Conservation (phyloP, 1,139 yeast genomes). For the Kodamaea fungicola region DNA sequence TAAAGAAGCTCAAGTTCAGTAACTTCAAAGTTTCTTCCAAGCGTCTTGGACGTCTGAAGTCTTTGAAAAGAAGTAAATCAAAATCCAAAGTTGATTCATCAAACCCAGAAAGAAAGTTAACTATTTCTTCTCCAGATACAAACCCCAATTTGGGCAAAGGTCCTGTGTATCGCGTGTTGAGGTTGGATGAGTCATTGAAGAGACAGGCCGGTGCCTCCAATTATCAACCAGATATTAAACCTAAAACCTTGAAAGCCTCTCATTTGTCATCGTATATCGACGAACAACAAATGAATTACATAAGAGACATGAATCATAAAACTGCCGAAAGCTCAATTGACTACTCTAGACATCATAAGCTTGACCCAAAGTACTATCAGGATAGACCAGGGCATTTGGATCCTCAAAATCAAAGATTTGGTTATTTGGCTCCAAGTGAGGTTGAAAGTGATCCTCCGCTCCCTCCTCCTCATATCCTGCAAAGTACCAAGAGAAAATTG, state of each 20-base stretch:
- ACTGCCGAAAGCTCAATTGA: constrained; percentile 16
- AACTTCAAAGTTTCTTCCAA: constrained; percentile 30
- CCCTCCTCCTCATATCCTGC: constrained; percentile 19
- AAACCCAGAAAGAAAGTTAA: not conserved
- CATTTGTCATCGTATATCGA: constrained; percentile 28
- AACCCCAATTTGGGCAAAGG: constrained; percentile 29
- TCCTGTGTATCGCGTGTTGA: constrained; percentile 16
- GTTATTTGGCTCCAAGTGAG: constrained; percentile 14
- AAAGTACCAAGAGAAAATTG: not conserved
- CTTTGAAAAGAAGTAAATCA: constrained; percentile 7
- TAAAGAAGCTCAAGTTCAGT: constrained; percentile 19
- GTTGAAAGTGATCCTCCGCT: constrained; percentile 25
- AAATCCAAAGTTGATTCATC: not conserved
- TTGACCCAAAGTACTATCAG: constrained; percentile 12
- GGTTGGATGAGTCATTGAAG: constrained; percentile 26
- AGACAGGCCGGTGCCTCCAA: constrained; percentile 28
- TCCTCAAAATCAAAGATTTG: constrained; percentile 4
- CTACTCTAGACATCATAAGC: constrained; percentile 11
- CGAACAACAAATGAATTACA: constrained; percentile 25
- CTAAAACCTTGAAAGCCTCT: constrained; percentile 3
- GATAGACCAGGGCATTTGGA: constrained; percentile 3
- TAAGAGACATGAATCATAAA: constrained; percentile 11
- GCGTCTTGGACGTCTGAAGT: constrained; percentile 17
- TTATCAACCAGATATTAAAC: constrained; percentile 10
- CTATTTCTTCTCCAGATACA: constrained; percentile 24